These are phyloP conservation scores for Fusarium lyarnte DNA, from an alignment of 2,329 filamentous ascomycete genomes.

Conservation along the genomic window DNA sequence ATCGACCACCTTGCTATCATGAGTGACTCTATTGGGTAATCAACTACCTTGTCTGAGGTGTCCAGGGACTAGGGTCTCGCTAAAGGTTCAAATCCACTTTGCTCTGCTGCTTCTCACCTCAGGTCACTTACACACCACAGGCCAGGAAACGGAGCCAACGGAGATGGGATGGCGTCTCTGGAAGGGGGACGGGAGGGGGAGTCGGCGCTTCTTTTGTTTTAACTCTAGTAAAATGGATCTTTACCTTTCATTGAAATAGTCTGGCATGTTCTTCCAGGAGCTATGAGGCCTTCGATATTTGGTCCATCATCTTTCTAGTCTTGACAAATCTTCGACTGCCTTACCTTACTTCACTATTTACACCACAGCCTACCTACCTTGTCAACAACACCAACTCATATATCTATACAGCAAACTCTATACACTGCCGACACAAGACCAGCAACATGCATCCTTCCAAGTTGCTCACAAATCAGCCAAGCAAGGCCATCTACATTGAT, in stretches of 20 bases:
- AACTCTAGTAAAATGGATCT: constrained; percentile 22
- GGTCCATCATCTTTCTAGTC: constrained; percentile 2
- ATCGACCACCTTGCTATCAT: constrained; percentile 43
- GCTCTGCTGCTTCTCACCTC: constrained; percentile 8
- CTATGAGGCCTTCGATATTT: constrained; percentile 9
- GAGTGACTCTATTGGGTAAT: constrained; percentile 41
- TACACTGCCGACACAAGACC: constrained; percentile 2
- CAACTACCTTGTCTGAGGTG: not conserved
- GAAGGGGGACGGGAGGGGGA: constrained; percentile 13
- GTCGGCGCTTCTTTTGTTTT: constrained; percentile 28
- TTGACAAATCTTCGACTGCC: not conserved
- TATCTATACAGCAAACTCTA: not conserved
- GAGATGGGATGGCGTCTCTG: constrained; percentile 26
- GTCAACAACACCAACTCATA: constrained; percentile 5
- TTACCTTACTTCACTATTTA: not conserved
- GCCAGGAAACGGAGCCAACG: constrained; percentile 29
- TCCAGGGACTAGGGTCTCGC: constrained; percentile 12
- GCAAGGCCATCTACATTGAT: constrained; percentile 41
- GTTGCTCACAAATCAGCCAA: constrained; percentile 34
- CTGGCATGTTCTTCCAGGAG: constrained; percentile 31
- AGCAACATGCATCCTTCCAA: constrained; percentile 38
- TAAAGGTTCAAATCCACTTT: constrained; percentile 6
- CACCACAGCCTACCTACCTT: not conserved
- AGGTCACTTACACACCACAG: constrained; percentile 22
- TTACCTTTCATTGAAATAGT: constrained; percentile 13